Evolutionary conservation across 495 filamentous ascomycete species (phyloP).

Genomic region (Cudoniella acicularis): DNA sequence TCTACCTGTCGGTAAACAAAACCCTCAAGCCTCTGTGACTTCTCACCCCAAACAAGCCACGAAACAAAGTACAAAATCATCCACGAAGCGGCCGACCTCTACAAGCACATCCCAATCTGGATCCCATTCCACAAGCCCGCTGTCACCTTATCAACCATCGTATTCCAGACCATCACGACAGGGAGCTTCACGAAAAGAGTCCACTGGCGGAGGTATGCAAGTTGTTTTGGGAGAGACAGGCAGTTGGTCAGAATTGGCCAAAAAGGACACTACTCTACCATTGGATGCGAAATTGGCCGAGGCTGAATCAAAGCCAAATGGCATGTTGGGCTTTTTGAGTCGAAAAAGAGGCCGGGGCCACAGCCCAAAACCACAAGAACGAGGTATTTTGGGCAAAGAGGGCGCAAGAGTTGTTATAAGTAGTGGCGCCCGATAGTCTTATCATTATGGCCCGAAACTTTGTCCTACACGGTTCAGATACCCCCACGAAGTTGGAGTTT

Average conservation of each 20-base stretch:
- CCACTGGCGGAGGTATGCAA: conserved; percentile 81
- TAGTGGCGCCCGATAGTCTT: conserved; percentile 13
- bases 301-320: conserved; percentile 43
- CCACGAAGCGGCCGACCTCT: not conserved
- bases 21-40: not conserved
- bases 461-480: not conserved
- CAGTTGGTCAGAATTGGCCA: conserved; percentile 84
- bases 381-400: conserved; percentile 92
- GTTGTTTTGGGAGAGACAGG: conserved; percentile 85
- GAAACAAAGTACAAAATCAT: conserved; percentile 18
- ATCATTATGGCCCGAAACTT: not conserved
- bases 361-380: conserved; percentile 91
- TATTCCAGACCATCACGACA: conserved; percentile 34
- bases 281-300: conserved; percentile 51
- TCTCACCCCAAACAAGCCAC: conserved; percentile 13
- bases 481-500: not conserved
- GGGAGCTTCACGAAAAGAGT: conserved; percentile 58
- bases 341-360: conserved; percentile 86
- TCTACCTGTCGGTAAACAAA: conserved; percentile 12
- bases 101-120: conserved; percentile 21
- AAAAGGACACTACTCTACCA: conserved; percentile 74
- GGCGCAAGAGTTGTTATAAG: conserved; percentile 76
- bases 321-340: conserved; percentile 83
- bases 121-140: conserved; percentile 32
- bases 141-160: conserved; percentile 46